Evolutionary conservation across 176 grass and related monocot species (phyloP).

Genomic region (Eleusine coracana): DNA sequence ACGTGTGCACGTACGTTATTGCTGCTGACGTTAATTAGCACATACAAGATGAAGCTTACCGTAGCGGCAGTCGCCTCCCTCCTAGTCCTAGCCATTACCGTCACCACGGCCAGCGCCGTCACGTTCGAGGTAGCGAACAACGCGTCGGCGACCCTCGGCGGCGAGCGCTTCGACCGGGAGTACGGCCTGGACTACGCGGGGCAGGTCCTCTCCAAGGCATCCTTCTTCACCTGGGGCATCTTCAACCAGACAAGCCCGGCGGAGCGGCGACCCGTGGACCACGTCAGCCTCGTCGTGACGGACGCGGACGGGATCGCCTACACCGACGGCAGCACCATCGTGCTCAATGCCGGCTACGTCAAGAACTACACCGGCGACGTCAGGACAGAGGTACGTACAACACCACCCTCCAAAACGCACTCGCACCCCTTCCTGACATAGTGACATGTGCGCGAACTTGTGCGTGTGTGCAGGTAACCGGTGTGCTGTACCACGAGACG

Average conservation of each 20-base stretch:
- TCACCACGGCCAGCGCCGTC: slow-evolving; percentile 34
- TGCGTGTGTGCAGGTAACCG: slow-evolving; percentile 40
- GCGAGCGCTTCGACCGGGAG: slow-evolving; percentile 50
- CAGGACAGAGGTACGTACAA: slow-evolving; percentile 48
- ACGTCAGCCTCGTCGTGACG: slow-evolving; percentile 48
- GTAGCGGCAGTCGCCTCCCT: slow-evolving; percentile 9
- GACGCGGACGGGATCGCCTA: slow-evolving; percentile 52
- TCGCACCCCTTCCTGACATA: too few species aligned
- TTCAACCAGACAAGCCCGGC: slow-evolving; percentile 43
- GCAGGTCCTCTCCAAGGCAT: slow-evolving; percentile 55
- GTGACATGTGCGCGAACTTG: too few species aligned
- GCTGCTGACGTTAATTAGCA: neutral
- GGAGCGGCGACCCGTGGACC: slow-evolving; percentile 39
- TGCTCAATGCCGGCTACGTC: slow-evolving; percentile 63
- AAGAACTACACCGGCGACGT: slow-evolving; percentile 51
- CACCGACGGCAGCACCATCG: slow-evolving; percentile 53
- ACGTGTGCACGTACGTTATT: neutral
- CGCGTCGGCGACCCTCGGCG: slow-evolving; percentile 48
- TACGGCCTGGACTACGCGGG: slow-evolving; percentile 57
- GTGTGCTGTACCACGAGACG: slow-evolving; percentile 72
- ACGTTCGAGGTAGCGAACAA: slow-evolving; percentile 57
- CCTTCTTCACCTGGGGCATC: slow-evolving; percentile 61
- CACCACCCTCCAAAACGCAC: slow-evolving; percentile 20
- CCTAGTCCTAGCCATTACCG: neutral
- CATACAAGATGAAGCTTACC: neutral